Conservation (phyloP, 2,329 filamentous ascomycete species). For the Pseudopithomyces maydicus region DNA sequence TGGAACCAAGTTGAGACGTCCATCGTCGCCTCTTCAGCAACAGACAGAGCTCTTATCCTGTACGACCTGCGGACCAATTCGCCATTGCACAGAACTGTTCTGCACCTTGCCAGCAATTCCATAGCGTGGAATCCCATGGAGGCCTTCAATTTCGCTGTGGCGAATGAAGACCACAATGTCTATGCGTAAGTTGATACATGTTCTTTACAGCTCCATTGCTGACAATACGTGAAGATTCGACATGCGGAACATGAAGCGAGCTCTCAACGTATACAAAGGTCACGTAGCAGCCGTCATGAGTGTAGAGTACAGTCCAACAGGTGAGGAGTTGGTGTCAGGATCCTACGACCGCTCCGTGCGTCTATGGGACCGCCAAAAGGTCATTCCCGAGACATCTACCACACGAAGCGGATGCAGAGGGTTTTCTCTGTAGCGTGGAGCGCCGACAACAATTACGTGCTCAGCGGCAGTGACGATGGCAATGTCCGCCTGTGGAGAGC, state of each 20-base stretch:
- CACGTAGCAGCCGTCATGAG: conserved; percentile 95
- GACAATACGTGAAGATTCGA: conserved; percentile 70
- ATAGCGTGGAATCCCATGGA: conserved; percentile 96
- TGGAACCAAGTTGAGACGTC: conserved; percentile 97
- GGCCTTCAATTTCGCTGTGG: conserved; percentile 91
- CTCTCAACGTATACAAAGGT: conserved; percentile 87
- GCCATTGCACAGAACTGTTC: conserved; percentile 78
- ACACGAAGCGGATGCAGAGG: conserved; percentile 97
- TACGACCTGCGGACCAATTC: conserved; percentile 90
- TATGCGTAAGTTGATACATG: conserved; percentile 51
- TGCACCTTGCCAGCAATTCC: conserved; percentile 91
- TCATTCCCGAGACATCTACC: conserved; percentile 90
- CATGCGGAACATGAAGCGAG: conserved; percentile 86
- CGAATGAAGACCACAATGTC: conserved; percentile 92
- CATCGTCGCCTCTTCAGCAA: conserved; percentile 81
- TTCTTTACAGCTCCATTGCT: neutral
- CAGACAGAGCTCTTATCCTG: conserved; percentile 83
- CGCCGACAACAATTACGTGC: conserved; percentile 85
- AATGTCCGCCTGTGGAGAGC: conserved; percentile 90
- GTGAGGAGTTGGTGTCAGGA: conserved; percentile 88
- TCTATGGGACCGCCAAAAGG: conserved; percentile 82
- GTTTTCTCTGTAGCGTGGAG: conserved; percentile 87
- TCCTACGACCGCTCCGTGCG: conserved; percentile 88
- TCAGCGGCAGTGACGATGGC: conserved; percentile 92
- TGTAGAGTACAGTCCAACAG: conserved; percentile 92